These are phyloP conservation scores for Aspergillus sp. DNA, from an alignment of 2,329 filamentous ascomycete species.

Conservation along the genomic window DNA sequence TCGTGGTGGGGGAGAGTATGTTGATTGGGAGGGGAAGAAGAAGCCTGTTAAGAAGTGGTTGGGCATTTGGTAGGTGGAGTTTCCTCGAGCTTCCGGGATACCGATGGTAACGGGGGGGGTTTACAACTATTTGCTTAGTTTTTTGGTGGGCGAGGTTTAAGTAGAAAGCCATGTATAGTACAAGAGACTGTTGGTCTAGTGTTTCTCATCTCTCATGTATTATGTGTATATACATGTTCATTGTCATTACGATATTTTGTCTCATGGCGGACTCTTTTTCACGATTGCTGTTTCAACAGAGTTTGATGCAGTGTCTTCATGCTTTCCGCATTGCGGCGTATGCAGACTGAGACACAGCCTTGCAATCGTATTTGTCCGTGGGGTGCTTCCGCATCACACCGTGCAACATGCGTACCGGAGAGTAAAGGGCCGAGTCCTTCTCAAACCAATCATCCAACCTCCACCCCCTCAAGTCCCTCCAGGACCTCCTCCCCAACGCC, in stretches of 20 bases:
- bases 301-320: neutral
- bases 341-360: neutral
- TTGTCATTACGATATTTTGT: slow-evolving; percentile 1
- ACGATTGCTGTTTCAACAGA: neutral
- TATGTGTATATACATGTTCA: slow-evolving; percentile 19
- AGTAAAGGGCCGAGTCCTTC: neutral
- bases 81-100: too few species aligned
- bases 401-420: neutral
- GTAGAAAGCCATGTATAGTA: neutral
- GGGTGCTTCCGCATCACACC: neutral
- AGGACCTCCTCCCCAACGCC: slow-evolving; percentile 86
- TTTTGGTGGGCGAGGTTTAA: neutral
- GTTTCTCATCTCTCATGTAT: slow-evolving; percentile 21
- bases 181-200: slow-evolving; percentile 4
- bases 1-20: slow-evolving; percentile 25
- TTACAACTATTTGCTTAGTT: neutral
- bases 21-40: slow-evolving; percentile 46
- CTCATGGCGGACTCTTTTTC: neutral
- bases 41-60: slow-evolving; percentile 73
- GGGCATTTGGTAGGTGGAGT: slow-evolving; percentile 67
- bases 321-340: neutral
- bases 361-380: neutral
- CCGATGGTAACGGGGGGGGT: neutral
- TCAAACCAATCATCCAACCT: slow-evolving; percentile 53
- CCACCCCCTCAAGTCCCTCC: slow-evolving; percentile 69